Evolutionary conservation across 192 early-diverging fungal species (phyloP).

Genomic region (Mycoemilia scoparia): DNA sequence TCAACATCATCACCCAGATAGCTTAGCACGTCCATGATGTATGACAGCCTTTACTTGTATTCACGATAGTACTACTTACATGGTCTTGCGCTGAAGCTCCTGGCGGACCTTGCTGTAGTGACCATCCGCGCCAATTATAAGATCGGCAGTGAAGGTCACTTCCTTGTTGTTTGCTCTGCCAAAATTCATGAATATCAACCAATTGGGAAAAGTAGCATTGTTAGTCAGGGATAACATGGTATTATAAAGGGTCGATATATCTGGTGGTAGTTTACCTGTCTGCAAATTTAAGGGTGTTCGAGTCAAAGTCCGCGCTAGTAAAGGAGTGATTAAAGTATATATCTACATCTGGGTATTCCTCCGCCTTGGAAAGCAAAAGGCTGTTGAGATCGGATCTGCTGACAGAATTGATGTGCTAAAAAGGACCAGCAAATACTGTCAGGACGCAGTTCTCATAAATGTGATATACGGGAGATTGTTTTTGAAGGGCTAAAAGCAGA

Average conservation of each 20-base stretch:
- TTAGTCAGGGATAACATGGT: not conserved
- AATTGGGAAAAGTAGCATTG: not conserved
- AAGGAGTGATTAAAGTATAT: conserved; percentile 64
- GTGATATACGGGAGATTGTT: too few species aligned
- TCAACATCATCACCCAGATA: conserved; percentile 34
- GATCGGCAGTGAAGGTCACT: conserved; percentile 36
- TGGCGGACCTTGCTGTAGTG: conserved; percentile 63
- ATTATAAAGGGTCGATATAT: not conserved
- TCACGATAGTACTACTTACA: too few species aligned
- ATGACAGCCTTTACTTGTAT: too few species aligned
- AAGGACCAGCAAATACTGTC: not conserved
- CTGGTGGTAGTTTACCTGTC: conserved; percentile 1
- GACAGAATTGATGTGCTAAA: conserved; percentile 90
- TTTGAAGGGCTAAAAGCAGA: too few species aligned
- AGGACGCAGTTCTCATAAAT: not conserved
- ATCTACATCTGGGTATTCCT: conserved; percentile 41
- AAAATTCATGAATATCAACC: conserved; percentile 6
- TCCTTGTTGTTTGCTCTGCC: conserved; percentile 23
- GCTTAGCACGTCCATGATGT: too few species aligned
- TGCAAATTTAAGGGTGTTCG: conserved; percentile 22
- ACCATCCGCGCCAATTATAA: conserved; percentile 81
- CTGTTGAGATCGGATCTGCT: conserved; percentile 70
- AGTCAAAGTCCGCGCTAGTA: conserved; percentile 49
- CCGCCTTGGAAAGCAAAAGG: conserved; percentile 56
- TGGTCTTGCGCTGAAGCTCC: conserved; percentile 57